Conservation (phyloP, 441 rosid species). For the Syzygium malaccense region DNA sequence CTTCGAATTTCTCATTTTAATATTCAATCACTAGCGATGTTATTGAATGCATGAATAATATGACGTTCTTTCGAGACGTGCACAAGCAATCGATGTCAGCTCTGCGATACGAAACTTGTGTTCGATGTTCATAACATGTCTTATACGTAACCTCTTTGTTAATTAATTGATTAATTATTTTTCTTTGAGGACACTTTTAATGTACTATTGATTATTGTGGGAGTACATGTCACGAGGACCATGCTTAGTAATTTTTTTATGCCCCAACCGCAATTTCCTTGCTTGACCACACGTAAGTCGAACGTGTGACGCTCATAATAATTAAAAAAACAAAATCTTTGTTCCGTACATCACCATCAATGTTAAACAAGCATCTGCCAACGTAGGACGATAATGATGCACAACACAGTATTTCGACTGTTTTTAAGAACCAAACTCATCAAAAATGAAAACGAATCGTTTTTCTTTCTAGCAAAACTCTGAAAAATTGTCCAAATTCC, state of each 20-base stretch:
- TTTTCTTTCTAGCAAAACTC: not conserved
- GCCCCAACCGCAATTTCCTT: not conserved
- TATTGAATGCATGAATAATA: too few relatives aligned
- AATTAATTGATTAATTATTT: too few relatives aligned
- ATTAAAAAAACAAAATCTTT: not conserved
- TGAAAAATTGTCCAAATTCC: not conserved
- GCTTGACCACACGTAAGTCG: not conserved
- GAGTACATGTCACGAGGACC: not conserved
- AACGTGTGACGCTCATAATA: not conserved
- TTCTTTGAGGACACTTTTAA: not conserved
- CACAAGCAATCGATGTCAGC: not conserved
- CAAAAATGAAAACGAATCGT: not conserved
- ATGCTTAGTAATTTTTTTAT: fast-evolving
- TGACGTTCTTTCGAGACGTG: too few relatives aligned
- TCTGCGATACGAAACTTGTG: too few relatives aligned
- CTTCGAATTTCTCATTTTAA: too few relatives aligned
- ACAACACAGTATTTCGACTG: not conserved
- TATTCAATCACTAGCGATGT: too few relatives aligned
- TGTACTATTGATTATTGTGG: not conserved
- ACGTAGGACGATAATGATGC: not conserved
- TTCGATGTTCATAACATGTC: too few relatives aligned
- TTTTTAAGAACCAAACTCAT: not conserved
- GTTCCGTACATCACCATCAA: not conserved
- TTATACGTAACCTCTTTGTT: too few relatives aligned
- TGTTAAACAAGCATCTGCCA: not conserved